Conservation (phyloP, 345 rosid genomes). For the Linum tenue region DNA sequence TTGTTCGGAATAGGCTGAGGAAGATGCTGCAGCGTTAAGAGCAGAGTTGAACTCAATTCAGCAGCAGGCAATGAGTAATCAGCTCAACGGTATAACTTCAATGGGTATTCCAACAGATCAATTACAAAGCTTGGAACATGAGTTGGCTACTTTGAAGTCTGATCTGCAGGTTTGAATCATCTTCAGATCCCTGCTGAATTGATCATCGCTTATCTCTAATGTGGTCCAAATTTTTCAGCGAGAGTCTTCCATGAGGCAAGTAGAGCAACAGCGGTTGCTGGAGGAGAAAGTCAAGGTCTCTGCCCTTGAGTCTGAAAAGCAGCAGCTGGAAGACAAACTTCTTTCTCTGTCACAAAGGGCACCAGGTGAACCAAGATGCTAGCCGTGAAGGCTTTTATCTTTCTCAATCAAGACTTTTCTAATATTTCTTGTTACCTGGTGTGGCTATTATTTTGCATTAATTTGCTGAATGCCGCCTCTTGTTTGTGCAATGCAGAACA, state of each 20-base stretch:
- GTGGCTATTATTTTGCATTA: background rate
- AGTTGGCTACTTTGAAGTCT: conserved; percentile 52
- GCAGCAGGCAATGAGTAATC: conserved; percentile 52
- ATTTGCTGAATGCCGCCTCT: background rate
- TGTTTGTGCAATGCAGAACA: conserved; percentile 32
- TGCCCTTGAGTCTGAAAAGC: conserved; percentile 56
- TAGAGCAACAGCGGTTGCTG: conserved; percentile 40
- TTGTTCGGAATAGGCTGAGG: conserved; percentile 68
- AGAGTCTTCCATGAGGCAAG: conserved; percentile 54
- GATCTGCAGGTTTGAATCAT: conserved; percentile 51
- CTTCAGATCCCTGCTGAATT: conserved; percentile 4
- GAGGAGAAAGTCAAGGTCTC: conserved; percentile 66
- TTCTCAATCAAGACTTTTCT: background rate
- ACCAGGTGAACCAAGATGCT: conserved; percentile 35
- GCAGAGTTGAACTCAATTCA: conserved; percentile 81
- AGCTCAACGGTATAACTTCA: conserved; percentile 37
- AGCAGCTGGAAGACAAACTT: conserved; percentile 60
- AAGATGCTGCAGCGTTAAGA: conserved; percentile 93
- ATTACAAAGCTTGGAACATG: conserved; percentile 56
- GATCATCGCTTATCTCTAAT: conserved; percentile 18
- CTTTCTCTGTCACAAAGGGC: conserved; percentile 32
- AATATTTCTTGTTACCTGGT: background rate
- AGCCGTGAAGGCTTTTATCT: background rate
- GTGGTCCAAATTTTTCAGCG: conserved; percentile 36
- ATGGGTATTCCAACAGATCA: conserved; percentile 46